These are phyloP conservation scores for Diutina neorugosa DNA, from an alignment of 1,139 yeast genomes.

Conservation along the genomic window DNA sequence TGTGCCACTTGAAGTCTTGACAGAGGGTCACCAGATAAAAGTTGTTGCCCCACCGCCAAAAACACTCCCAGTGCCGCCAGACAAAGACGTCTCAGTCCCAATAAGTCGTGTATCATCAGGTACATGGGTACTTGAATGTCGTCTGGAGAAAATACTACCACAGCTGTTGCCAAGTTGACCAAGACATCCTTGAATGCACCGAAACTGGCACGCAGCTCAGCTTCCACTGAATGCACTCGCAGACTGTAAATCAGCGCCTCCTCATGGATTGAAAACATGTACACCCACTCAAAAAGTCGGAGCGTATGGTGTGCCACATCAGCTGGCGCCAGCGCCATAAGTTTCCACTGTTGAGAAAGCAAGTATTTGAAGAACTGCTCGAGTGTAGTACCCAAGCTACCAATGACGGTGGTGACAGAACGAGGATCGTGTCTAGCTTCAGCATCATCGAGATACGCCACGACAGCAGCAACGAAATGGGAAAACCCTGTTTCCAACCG, in stretches of 20 bases:
- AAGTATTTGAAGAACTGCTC: slow-evolving; percentile 16
- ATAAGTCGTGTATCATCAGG: slow-evolving; percentile 54
- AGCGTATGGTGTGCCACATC: slow-evolving; percentile 11
- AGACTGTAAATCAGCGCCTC: slow-evolving; percentile 34
- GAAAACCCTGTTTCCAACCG: slow-evolving; percentile 46
- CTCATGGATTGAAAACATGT: slow-evolving; percentile 34
- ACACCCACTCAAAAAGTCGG: slow-evolving; percentile 27
- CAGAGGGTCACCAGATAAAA: slow-evolving; percentile 27
- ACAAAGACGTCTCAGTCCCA: slow-evolving; percentile 64
- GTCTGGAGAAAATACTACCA: slow-evolving; percentile 10
- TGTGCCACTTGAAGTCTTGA: slow-evolving; percentile 50
- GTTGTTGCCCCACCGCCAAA: slow-evolving; percentile 45
- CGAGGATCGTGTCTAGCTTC: slow-evolving; percentile 9
- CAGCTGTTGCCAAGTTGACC: slow-evolving; percentile 27
- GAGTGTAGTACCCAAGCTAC: slow-evolving; percentile 33
- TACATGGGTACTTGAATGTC: slow-evolving; percentile 29
- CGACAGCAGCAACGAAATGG: slow-evolving; percentile 30
- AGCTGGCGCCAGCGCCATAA: slow-evolving; percentile 3
- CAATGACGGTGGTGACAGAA: slow-evolving; percentile 20
- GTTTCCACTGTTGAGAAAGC: slow-evolving; percentile 6
- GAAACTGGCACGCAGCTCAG: slow-evolving; percentile 19
- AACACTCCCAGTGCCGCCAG: slow-evolving; percentile 52
- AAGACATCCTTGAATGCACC: slow-evolving; percentile 41
- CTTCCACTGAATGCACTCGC: slow-evolving; percentile 17
- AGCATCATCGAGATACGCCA: slow-evolving; percentile 19